Percentiles rank a stretch among this genome's conserved stretches.
Evolutionary conservation across 331 rosid species (phyloP).

Genomic region (Pyracantha coccinea): DNA sequence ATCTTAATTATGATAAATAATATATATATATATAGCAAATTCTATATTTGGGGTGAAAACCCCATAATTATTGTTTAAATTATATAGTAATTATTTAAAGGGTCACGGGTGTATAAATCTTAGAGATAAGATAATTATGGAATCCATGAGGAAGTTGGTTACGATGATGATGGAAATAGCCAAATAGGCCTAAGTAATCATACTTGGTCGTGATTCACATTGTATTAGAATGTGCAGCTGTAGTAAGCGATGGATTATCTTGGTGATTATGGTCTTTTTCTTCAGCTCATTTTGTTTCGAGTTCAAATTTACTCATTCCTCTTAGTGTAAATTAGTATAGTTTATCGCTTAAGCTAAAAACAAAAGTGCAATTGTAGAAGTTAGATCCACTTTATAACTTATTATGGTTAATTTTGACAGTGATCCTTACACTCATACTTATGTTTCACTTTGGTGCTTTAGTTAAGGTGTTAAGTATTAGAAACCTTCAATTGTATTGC

Average conservation of each 20-base stretch:
- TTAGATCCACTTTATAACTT: not conserved
- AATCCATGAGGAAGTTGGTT: not conserved
- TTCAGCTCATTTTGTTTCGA: too few species aligned
- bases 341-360: too few species aligned
- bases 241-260: too few species aligned
- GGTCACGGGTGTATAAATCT: not conserved
- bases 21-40: not conserved
- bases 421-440: not conserved
- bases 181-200: too few species aligned
- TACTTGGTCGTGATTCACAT: too few species aligned
- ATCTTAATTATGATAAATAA: not conserved
- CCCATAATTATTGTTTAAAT: not conserved
- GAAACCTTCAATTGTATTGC: too few species aligned
- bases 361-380: too few species aligned
- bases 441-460: not conserved
- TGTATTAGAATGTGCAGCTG: too few species aligned
- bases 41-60: not conserved
- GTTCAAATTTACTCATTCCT: too few species aligned
- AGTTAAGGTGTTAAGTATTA: not conserved
- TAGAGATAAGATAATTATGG: not conserved
- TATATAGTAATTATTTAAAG: not conserved
- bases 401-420: too few species aligned
- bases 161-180: not conserved
- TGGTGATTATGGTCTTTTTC: rapidly evolving
- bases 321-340: not conserved